Evolutionary conservation across 108 stramenopile genomes (phyloP), one percentile per base, ranked within the genome.

Genomic region (Nitzschia putrida): DNA sequence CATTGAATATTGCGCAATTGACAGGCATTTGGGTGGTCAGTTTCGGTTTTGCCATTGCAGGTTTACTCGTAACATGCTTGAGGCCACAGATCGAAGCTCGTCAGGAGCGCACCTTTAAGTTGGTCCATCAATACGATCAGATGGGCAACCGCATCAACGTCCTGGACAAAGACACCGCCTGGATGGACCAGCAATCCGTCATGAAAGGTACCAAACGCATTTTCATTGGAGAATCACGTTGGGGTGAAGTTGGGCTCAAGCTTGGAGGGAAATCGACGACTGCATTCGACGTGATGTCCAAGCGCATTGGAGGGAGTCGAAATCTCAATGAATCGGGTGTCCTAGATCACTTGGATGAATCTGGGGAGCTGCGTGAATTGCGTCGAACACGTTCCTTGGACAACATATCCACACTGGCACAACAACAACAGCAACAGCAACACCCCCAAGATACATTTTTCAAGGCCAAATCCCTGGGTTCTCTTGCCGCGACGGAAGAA

Each of bases 21-120:
- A 73, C 38, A 39, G 72, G 72, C 14, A 66, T 73, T n/a, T 73
- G 72, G 72, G 53, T 73, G 1, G 53, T 73, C 7, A 56, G 60
- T 16, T 73, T 73, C 66, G 64, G 72, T 0, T 73, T 73, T 21
- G 72, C 72, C 20, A 34, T 65, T 25, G 40, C 24, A 11, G 72
- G 72, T 55, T 9, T 64, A 9, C 11, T 66, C 12, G 53, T 66
- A 24, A 73, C 72, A 8, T 66, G 63, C 22, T 8, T 22, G 55
- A 16, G 22, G 22, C 21, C 55, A 25, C 13, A 26, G 21, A 4
- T 56, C 2, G 47, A 49, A 16, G 22, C 16, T 16, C 25, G 55
- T 56, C 18, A 24, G 22, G 22, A 24, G 20, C 16, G 23, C 1
- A 26, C 20, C 3, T 22, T 21, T 3, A 56, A 56, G 22, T 21